Evolutionary conservation across 257 asterid species (phyloP), one percentile per base, ranked within the genome.

Genomic region (Primulina tabacum): DNA sequence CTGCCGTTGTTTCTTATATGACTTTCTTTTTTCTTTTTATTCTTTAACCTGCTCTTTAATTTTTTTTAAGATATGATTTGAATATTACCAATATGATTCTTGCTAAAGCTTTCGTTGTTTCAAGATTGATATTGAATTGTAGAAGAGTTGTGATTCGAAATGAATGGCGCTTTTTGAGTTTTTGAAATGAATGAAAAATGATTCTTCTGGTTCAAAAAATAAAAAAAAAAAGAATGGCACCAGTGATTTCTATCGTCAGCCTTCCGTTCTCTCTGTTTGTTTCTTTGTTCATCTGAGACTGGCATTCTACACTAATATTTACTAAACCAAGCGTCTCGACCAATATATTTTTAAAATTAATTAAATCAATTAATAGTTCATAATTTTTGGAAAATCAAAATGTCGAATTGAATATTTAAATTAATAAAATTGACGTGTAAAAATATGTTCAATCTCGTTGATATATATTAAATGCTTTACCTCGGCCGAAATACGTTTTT

Each of bases 1-100:
- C 57, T 65, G 75, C 73, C 64, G 74, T 29, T 64, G 80, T 75
- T 78, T 69, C 67, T 59, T 76, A 60, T 65, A 35, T 62, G 69
- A 60, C 59, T 76, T 50, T 60, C 69, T 59, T 53, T 16, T 64
- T 60, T 68, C 60, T 53, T 16, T 60, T 59, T 37, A 63, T 79
- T 62, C 30, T 58, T 75, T 38, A 56, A 20, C 47, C 4, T 65
- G 55, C n/a, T 69, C 70, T 61, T 63, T 74, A 38, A 60, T 21
- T 14, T 65, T 65, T 74, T 70, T 32, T 10, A 73, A 21, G 71
- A 69, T 58, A 70, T 75, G 80, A 59, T 47, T 47, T 47, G 56
- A 47, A 16, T 47, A 14, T 47, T 16, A 47, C 20, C 20, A 47
- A 16, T 47, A 47, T 47, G 20, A 47, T 47, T 47, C 56, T 47